Evolutionary conservation across 2,329 filamentous ascomycete genomes (phyloP).

Genomic region (Fusarium incarnatum): DNA sequence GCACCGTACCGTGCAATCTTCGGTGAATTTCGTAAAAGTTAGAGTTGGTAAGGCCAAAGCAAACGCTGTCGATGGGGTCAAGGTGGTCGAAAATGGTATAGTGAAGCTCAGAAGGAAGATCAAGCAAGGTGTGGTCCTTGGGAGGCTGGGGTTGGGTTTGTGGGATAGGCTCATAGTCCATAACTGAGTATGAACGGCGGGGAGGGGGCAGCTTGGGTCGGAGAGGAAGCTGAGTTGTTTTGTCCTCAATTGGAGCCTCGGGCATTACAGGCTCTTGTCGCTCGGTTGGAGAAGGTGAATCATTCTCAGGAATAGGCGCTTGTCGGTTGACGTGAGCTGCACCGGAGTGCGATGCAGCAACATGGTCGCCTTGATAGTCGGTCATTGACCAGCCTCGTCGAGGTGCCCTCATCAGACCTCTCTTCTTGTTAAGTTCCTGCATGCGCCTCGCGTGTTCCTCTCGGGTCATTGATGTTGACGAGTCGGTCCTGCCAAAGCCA

Average conservation of each 20-base stretch:
- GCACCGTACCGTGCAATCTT: constrained; percentile 66
- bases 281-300: constrained; percentile 24
- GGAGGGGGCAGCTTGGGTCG: constrained; percentile 59
- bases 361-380: constrained; percentile 55
- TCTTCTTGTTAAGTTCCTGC: constrained; percentile 54
- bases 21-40: constrained; percentile 70
- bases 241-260: constrained; percentile 28
- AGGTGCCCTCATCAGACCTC: constrained; percentile 54
- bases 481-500: constrained; percentile 41
- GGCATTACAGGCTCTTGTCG: constrained; percentile 29
- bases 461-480: constrained; percentile 48
- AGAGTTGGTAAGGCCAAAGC: constrained; percentile 68
- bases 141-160: constrained; percentile 62
- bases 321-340: constrained; percentile 45
- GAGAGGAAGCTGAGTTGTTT: constrained; percentile 43
- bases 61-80: constrained; percentile 73
- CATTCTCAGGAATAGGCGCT: constrained; percentile 53
- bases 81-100: constrained; percentile 71
- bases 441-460: constrained; percentile 57
- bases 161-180: constrained; percentile 64
- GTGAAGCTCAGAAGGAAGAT: constrained; percentile 70
- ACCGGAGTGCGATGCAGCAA: constrained; percentile 38
- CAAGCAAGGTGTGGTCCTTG: constrained; percentile 58
- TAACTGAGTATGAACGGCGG: constrained; percentile 70
- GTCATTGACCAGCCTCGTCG: constrained; percentile 61